These are phyloP conservation scores for Salicornia ramosissima DNA, from an alignment of 148 eudicot genomes.

Conservation along the genomic window DNA sequence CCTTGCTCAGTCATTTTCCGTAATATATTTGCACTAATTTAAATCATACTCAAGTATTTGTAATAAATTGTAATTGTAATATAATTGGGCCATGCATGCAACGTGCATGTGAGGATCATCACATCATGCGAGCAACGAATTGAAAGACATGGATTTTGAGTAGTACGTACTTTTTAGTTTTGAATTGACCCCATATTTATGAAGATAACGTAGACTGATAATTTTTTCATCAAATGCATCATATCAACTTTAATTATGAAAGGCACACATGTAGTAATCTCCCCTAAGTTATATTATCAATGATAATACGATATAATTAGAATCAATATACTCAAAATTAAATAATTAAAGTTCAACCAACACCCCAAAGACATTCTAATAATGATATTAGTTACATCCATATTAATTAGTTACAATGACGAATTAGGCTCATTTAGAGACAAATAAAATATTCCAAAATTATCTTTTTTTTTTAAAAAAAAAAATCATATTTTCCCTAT, in stretches of 20 bases:
- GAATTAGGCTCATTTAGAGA: too few species aligned
- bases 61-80: background rate
- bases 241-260: background rate
- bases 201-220: background rate
- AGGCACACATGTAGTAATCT: background rate
- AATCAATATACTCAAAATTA: too few species aligned
- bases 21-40: too few species aligned
- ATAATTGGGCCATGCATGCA: background rate
- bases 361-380: too few species aligned
- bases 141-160: background rate
- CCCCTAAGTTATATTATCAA: background rate
- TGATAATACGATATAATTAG: background rate
- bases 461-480: too few species aligned
- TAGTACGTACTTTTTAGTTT: too few species aligned
- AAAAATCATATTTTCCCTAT: too few species aligned
- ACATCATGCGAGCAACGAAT: conserved; percentile 4
- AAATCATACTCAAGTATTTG: too few species aligned
- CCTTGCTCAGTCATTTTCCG: too few species aligned
- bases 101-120: conserved; percentile 19
- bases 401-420: too few species aligned
- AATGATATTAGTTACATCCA: too few species aligned
- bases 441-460: too few species aligned
- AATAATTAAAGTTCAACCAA: background rate
- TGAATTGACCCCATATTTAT: background rate
- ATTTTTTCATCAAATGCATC: background rate